A percentile compares a stretch with the other conserved stretches of the same genome.
Evolutionary conservation across 2,329 filamentous ascomycete species (phyloP).

Genomic region (Onygenales sp.): DNA sequence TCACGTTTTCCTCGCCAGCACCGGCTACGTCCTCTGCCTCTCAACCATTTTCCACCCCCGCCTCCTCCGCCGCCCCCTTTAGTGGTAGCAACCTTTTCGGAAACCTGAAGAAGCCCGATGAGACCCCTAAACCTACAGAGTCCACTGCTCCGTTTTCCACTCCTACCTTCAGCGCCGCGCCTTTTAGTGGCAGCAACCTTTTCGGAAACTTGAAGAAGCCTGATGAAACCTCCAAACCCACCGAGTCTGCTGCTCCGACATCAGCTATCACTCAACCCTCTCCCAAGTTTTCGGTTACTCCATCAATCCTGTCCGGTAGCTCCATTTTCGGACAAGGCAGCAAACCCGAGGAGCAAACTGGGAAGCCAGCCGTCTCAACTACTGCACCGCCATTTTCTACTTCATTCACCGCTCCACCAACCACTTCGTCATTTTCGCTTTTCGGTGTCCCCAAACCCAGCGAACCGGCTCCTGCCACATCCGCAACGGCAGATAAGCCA

Average conservation of each 20-base stretch:
- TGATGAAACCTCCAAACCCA: slow-evolving; percentile 12
- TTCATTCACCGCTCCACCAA: neutral
- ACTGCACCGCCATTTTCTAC: neutral
- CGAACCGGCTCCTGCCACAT: slow-evolving; percentile 3
- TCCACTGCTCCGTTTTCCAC: neutral
- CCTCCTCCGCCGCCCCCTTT: neutral
- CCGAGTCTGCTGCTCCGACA: neutral
- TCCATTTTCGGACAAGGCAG: neutral
- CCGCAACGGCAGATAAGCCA: slow-evolving; percentile 4
- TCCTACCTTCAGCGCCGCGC: slow-evolving; percentile 10
- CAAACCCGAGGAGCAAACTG: neutral
- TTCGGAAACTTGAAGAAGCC: slow-evolving; percentile 14
- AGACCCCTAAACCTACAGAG: neutral
- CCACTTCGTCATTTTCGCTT: slow-evolving; percentile 3
- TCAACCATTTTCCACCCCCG: neutral
- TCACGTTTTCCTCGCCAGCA: neutral
- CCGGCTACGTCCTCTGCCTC: neutral
- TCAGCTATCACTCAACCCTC: neutral
- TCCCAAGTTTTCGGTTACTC: neutral
- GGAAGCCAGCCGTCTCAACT: slow-evolving; percentile 2
- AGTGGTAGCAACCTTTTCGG: neutral
- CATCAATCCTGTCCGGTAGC: neutral
- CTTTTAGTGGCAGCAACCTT: slow-evolving; percentile 13
- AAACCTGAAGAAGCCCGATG: neutral
- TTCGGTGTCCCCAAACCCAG: neutral